These are phyloP conservation scores for Leavenworthia alabamica DNA, from an alignment of 345 rosid species.

Conservation along the genomic window DNA sequence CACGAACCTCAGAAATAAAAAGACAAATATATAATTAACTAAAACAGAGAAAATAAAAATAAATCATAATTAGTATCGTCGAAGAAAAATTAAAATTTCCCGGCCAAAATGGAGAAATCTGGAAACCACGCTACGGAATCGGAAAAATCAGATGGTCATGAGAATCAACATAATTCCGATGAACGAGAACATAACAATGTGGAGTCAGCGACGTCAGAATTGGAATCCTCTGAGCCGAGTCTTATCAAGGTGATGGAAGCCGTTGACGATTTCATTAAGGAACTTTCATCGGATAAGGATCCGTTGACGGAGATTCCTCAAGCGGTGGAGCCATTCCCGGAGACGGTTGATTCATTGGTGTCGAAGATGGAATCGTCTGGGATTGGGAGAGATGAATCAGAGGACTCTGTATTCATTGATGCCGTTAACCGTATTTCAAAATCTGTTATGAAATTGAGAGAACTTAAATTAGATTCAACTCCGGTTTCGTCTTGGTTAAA, in stretches of 20 bases:
- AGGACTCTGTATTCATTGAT: conserved; percentile 36
- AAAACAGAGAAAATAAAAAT: background rate
- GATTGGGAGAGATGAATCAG: conserved; percentile 35
- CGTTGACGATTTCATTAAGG: conserved; percentile 40
- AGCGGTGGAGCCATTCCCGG: conserved; percentile 36
- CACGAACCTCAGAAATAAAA: conserved; percentile 20
- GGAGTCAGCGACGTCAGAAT: background rate
- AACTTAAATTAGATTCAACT: conserved; percentile 24
- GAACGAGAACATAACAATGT: conserved; percentile 7
- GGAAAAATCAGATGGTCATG: conserved; percentile 13
- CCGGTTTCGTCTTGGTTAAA: conserved; percentile 31
- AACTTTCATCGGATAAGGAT: conserved; percentile 21
- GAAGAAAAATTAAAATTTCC: conserved; percentile 17
- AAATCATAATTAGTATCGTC: conserved; percentile 23
- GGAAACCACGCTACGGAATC: conserved; percentile 20
- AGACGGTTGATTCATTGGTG: conserved; percentile 44
- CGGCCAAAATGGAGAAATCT: conserved; percentile 35
- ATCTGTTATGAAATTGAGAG: conserved; percentile 29
- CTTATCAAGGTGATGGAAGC: conserved; percentile 31
- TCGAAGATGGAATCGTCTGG: conserved; percentile 33
- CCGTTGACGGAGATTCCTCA: conserved; percentile 32
- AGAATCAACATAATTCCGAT: background rate
- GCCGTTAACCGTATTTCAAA: conserved; percentile 39
- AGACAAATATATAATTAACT: conserved; percentile 2
- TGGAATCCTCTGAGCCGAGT: conserved; percentile 2